Percentiles rank a stretch among this genome's conserved stretches.
These are phyloP conservation scores for slime mould (Dictyostelium discoideum) DNA, from an alignment of 78 protist species.

Conservation along the genomic window DNA sequence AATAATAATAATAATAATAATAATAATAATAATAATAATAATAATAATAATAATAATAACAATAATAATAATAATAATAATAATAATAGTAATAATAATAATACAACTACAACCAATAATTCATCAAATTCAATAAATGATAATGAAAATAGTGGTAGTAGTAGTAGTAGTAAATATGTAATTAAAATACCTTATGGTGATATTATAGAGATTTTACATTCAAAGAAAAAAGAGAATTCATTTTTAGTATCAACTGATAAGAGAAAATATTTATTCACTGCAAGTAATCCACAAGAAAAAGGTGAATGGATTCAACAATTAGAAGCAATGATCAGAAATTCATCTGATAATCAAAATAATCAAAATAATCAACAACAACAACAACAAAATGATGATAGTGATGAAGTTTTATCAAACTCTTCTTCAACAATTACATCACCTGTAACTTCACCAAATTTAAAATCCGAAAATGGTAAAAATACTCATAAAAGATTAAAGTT, in stretches of 20 bases:
- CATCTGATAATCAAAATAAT: background rate
- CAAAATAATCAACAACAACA: background rate
- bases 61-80: background rate
- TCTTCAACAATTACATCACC: constrained; percentile 8
- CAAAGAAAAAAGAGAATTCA: constrained; percentile 35
- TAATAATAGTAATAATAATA: background rate
- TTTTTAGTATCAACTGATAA: constrained; percentile 15
- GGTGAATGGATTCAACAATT: constrained; percentile 49
- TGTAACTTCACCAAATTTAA: background rate
- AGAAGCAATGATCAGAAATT: background rate
- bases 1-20: background rate
- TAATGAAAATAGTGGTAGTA: background rate
- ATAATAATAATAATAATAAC: background rate
- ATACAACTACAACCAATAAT: background rate
- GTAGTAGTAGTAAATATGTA: background rate
- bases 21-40: background rate
- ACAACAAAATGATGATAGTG: background rate
- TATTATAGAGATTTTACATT: constrained; percentile 6
- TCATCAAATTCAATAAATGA: background rate
- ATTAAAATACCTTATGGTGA: background rate
- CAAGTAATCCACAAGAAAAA: constrained; percentile 13
- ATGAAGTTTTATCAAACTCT: background rate
- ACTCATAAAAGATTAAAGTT: background rate
- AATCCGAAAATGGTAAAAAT: constrained; percentile 1
- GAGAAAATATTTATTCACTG: constrained; percentile 48